Evolutionary conservation across 139 green algal species (phyloP).

Genomic region (Chlorella ohadii): DNA sequence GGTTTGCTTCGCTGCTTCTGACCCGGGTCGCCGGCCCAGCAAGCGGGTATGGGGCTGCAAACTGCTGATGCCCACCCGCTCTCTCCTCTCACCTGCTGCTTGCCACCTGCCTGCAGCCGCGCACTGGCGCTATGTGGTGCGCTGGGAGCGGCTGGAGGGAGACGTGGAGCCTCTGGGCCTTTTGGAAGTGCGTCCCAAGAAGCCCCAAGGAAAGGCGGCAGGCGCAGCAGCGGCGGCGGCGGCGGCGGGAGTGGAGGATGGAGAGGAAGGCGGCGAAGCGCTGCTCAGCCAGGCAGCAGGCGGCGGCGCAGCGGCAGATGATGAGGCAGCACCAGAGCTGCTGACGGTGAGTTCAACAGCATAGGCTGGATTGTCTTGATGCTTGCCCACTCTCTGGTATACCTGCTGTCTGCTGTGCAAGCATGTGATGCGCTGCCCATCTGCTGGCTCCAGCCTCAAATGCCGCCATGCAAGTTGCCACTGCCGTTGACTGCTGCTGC

Average conservation of each 20-base stretch:
- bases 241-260: neutral
- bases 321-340: neutral
- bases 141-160: slow-evolving; percentile 18
- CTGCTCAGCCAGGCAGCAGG: neutral
- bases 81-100: no score
- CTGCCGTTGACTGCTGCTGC: no score
- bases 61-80: no score
- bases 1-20: no score
- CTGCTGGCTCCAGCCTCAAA: no score
- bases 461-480: no score
- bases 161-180: slow-evolving; percentile 11
- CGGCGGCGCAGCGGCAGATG: neutral
- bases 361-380: neutral
- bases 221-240: neutral
- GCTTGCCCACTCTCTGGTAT: no score
- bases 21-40: no score
- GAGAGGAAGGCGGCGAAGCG: neutral
- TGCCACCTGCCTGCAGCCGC: neutral
- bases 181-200: slow-evolving; percentile 15
- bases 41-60: no score
- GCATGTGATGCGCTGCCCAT: no score
- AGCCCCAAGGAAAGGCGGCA: neutral
- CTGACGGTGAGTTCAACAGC: neutral
- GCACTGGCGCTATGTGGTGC: slow-evolving; percentile 53
- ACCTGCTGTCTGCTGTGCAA: no score